Evolutionary conservation across 2,329 filamentous ascomycete species (phyloP), one percentile per base, ranked within the genome.

Genomic region (Lachnellula cervina): DNA sequence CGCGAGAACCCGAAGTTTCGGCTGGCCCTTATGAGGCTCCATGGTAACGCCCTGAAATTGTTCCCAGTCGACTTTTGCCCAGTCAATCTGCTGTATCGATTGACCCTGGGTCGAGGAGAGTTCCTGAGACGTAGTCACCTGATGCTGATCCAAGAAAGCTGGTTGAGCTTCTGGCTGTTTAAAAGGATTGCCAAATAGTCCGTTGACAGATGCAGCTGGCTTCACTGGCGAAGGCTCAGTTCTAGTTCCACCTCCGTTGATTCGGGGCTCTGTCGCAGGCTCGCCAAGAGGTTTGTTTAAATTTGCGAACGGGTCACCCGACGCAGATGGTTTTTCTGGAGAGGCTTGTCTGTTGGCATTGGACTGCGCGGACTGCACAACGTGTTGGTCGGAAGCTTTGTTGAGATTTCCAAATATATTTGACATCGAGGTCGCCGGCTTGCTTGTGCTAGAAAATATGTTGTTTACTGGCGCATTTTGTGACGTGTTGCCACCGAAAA

Each of bases 271-370:
- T 9, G 56, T 50, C 21, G 57, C 47, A 14, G 51, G 52, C 14
- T 58, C 49, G 50, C 56, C 55, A 21, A 64, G 55, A 25, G 63
- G 59, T 51, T 64, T 61, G 42, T 62, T 63, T 21, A 64, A 51
- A 45, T 55, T 59, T 40, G 58, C 55, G 35, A 65, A 62, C 14
- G 60, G 32, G 19, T 60, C 56, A 7, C 43, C 52, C 19, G 51
- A 42, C 14, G 42, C 43, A 7, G 51, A 32, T n/a, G 21, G 44
- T 17, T n/a, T 35, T 35, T 45, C 25, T 52, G 44, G 23, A 48
- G 46, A 42, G 53, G 14, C 17, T 45, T 52, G 25, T 51, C 50
- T 50, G 38, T 28, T 47, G 23, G 21, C 5, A 47, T n/a, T 47
- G 3, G 44, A 47, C 14, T 45, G 38, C 32, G n/a, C 32, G 3